These are phyloP conservation scores for Teratosphaeria destructans DNA, from an alignment of 2,329 filamentous ascomycete species.

Conservation along the genomic window DNA sequence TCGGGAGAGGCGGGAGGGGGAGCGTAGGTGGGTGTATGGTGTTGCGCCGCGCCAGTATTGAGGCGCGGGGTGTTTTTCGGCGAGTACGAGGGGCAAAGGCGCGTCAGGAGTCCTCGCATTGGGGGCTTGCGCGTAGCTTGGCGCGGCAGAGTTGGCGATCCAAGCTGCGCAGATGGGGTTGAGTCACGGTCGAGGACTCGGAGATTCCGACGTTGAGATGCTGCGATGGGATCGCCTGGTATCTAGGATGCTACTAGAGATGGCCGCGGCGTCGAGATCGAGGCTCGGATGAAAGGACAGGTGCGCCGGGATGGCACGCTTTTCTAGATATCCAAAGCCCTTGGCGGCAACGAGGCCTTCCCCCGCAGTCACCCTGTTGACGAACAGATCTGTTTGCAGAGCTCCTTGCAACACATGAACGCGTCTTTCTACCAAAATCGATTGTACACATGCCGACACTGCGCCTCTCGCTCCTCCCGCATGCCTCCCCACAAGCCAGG, in stretches of 20 bases:
- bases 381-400: not conserved
- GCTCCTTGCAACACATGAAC: not conserved
- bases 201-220: not conserved
- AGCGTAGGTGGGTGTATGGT: conserved; percentile 6
- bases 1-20: not conserved
- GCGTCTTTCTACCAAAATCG: not conserved
- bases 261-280: not conserved
- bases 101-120: not conserved
- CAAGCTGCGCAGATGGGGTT: not conserved
- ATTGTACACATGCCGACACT: not conserved
- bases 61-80: not conserved
- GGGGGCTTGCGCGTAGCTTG: not conserved
- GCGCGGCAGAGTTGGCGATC: not conserved
- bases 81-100: not conserved
- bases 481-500: not conserved
- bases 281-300: not conserved
- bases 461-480: not conserved
- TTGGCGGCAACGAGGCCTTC: not conserved
- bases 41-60: not conserved
- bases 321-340: not conserved
- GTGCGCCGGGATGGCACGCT: no score
- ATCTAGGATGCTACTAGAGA: not conserved
- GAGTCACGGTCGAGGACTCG: not conserved
- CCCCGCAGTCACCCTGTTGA: not conserved
- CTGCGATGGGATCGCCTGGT: not conserved